Percentiles rank a stretch among this genome's conserved stretches.
Conservation (phyloP, 257 asterid genomes). For the Schizonepeta tenuifolia region DNA sequence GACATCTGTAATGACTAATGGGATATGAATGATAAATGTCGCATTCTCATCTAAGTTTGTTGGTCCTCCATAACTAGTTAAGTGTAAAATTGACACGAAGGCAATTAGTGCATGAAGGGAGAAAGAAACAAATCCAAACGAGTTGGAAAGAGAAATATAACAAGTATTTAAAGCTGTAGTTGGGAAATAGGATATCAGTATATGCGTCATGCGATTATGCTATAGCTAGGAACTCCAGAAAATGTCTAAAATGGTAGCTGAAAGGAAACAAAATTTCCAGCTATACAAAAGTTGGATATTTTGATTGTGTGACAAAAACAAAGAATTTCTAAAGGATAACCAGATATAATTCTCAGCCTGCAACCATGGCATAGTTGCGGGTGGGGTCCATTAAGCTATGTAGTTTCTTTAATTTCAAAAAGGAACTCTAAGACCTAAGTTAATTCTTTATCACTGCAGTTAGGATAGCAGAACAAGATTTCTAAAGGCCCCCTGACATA, state of each 20-base stretch:
- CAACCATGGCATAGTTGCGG: not conserved
- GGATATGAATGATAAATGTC: constrained; percentile 29
- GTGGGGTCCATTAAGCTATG: constrained; percentile 13
- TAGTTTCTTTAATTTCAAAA: not conserved
- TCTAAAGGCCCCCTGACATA: not conserved
- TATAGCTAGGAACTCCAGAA: constrained; percentile 11
- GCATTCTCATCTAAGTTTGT: constrained; percentile 32
- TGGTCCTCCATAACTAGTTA: constrained; percentile 38
- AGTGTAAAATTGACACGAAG: constrained; percentile 39
- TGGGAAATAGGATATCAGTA: constrained; percentile 23
- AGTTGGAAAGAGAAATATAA: constrained; percentile 25
- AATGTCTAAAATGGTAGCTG: constrained; percentile 30
- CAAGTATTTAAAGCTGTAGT: constrained; percentile 25
- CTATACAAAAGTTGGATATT: constrained; percentile 29
- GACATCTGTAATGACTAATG: constrained; percentile 38
- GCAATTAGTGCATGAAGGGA: constrained; percentile 40
- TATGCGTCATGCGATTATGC: constrained; percentile 23
- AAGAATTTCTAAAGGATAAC: constrained; percentile 8
- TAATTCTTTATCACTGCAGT: not conserved
- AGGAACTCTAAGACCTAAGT: not conserved
- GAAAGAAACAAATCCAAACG: constrained; percentile 32
- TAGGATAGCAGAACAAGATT: constrained; percentile 1
- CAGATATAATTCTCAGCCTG: constrained; percentile 1
- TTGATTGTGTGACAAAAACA: constrained; percentile 29
- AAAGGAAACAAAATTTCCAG: constrained; percentile 37